Percentiles rank a stretch among this genome's conserved stretches.
Conservation (phyloP, 2,329 filamentous ascomycete genomes). For the Fusarium transvaalense region DNA sequence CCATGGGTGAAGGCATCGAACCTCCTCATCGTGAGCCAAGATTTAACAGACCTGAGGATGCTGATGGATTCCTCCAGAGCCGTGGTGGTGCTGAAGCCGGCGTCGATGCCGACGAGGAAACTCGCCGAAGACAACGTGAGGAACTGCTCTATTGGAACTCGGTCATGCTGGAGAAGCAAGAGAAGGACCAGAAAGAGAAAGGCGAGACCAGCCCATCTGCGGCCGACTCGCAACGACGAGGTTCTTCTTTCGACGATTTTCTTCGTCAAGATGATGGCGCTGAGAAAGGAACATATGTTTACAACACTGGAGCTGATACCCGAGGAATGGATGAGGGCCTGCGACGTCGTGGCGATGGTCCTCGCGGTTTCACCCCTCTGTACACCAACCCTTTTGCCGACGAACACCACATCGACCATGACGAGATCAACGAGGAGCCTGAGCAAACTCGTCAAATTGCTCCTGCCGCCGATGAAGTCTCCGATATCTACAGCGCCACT, state of each 20-base stretch:
- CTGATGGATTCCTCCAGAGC: slow-evolving; percentile 71
- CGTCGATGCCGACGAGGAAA: slow-evolving; percentile 73
- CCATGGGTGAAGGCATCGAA: slow-evolving; percentile 68
- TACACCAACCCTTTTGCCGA: slow-evolving; percentile 72
- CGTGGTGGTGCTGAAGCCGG: slow-evolving; percentile 60
- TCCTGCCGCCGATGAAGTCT: slow-evolving; percentile 63
- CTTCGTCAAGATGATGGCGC: slow-evolving; percentile 63
- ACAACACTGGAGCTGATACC: slow-evolving; percentile 67
- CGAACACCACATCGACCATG: slow-evolving; percentile 65
- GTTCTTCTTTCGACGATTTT: slow-evolving; percentile 70
- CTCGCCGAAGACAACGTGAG: slow-evolving; percentile 70
- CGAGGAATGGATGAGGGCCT: slow-evolving; percentile 59
- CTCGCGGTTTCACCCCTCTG: slow-evolving; percentile 60
- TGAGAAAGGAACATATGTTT: slow-evolving; percentile 68
- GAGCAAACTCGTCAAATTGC: slow-evolving; percentile 57
- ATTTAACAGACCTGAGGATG: slow-evolving; percentile 76
- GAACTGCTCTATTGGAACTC: slow-evolving; percentile 76
- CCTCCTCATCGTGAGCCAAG: slow-evolving; percentile 64
- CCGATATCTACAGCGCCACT: slow-evolving; percentile 70
- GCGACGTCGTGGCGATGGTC: slow-evolving; percentile 62
- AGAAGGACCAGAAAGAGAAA: slow-evolving; percentile 47
- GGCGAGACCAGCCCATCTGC: slow-evolving; percentile 14
- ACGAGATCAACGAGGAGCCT: slow-evolving; percentile 58
- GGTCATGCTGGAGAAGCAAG: slow-evolving; percentile 63
- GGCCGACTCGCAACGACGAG: slow-evolving; percentile 37